phyloP scores from a whole-genome alignment of 2,329 filamentous ascomycete genomes.

The Aspergillus piperis region DNA sequence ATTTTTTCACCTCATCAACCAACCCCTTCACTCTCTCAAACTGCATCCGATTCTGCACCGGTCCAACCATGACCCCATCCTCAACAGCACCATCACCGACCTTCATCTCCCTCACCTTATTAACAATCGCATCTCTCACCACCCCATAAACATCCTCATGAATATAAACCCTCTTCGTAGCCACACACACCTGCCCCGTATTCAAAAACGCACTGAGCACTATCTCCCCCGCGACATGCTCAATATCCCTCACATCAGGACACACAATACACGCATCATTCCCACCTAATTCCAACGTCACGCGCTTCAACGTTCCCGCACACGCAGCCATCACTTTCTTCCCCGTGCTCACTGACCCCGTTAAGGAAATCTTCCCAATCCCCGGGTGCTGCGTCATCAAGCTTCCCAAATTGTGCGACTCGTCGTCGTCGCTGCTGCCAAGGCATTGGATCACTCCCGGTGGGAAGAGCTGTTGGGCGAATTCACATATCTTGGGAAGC shows the following conservation, averaged over 20 bases:
- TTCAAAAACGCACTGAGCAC: background rate
- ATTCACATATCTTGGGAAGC: background rate
- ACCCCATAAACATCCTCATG: background rate
- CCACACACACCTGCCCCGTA: background rate
- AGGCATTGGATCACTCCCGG: background rate
- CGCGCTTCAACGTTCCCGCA: conserved; percentile 39
- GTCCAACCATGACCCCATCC: background rate
- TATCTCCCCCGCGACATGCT: background rate
- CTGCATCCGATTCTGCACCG: conserved; percentile 1
- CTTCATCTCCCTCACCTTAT: too few relatives aligned
- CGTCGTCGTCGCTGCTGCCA: background rate
- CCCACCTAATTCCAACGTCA: conserved; percentile 46
- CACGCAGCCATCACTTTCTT: conserved; percentile 23
- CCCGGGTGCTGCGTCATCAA: conserved; percentile 6
- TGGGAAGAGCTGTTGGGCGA: background rate
- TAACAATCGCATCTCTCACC: background rate
- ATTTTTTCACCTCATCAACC: too few relatives aligned
- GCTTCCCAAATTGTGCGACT: background rate
- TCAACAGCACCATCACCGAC: background rate
- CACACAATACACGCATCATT: conserved; percentile 35
- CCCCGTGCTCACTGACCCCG: conserved; percentile 18
- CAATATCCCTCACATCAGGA: background rate
- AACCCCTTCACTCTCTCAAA: background rate
- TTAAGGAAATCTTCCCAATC: conserved; percentile 22
- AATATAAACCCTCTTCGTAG: background rate